Conservation (phyloP, 2,329 filamentous ascomycete species). For the Colletotrichum sp. region DNA sequence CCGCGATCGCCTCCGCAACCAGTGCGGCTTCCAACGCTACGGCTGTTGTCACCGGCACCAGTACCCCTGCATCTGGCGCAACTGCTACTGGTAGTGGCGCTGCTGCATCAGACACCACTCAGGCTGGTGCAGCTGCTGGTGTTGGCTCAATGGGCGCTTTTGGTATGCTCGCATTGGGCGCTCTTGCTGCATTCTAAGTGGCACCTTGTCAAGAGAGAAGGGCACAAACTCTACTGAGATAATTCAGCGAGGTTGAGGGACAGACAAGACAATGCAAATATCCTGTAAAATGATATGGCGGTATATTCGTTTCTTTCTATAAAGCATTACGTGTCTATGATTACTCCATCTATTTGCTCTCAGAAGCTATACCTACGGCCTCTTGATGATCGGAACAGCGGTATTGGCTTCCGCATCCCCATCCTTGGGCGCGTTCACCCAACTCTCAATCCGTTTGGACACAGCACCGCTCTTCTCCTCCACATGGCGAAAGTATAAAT, state of each 20-base stretch:
- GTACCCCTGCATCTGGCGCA: background rate
- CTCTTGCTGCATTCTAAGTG: constrained; percentile 6
- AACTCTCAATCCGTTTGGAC: background rate
- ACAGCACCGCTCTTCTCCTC: background rate
- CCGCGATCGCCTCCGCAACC: background rate
- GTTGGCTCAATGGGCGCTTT: background rate
- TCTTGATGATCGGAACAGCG: background rate
- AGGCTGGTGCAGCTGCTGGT: background rate
- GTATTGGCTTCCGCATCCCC: background rate
- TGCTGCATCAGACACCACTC: background rate
- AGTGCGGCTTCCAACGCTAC: background rate
- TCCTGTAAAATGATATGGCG: background rate
- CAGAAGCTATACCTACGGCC: background rate
- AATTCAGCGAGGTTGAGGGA: fast-evolving
- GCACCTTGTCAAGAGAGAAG: background rate
- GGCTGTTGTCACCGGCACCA: background rate
- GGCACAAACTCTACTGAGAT: background rate
- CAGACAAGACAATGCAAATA: fast-evolving
- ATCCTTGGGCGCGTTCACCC: background rate
- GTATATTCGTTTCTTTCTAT: background rate
- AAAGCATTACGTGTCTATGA: background rate
- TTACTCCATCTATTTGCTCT: background rate
- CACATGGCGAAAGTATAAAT: background rate
- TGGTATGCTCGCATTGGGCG: constrained; percentile 14
- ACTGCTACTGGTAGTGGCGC: background rate